A percentile compares a stretch with the other conserved stretches of the same genome.
These are phyloP conservation scores for Omphalea diandra DNA, from an alignment of 441 rosid genomes.

Conservation along the genomic window DNA sequence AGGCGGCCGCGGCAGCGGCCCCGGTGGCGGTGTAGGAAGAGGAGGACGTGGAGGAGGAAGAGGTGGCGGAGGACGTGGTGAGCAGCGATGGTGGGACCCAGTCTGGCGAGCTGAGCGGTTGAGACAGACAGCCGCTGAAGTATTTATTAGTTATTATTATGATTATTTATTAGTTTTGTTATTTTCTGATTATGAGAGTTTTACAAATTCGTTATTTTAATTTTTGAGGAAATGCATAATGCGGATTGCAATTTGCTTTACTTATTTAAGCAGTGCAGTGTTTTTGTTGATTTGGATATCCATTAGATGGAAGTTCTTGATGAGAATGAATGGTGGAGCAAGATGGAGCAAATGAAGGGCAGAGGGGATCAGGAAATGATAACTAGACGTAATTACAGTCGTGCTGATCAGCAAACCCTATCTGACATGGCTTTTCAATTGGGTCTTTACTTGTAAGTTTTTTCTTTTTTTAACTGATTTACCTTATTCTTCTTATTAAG, in stretches of 20 bases:
- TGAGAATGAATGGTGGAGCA: slow-evolving; percentile 78
- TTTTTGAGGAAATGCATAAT: background rate
- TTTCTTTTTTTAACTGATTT: slow-evolving; percentile 13
- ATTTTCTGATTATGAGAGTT: no score
- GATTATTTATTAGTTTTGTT: no score
- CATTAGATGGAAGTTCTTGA: slow-evolving; percentile 75
- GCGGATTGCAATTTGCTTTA: background rate
- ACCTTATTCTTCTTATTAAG: background rate
- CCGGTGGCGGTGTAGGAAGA: slow-evolving; percentile 43
- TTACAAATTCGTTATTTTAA: no score
- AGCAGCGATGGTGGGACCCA: slow-evolving; percentile 99
- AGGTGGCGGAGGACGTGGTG: slow-evolving; percentile 67
- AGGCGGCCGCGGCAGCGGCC: slow-evolving; percentile 55
- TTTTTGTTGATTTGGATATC: background rate
- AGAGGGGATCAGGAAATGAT: slow-evolving; percentile 72
- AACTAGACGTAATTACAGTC: slow-evolving; percentile 60
- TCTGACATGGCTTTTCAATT: slow-evolving; percentile 69
- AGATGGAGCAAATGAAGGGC: slow-evolving; percentile 64
- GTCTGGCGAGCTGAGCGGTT: slow-evolving; percentile 96
- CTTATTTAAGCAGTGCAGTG: background rate
- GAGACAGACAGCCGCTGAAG: slow-evolving; percentile 79
- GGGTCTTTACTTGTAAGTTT: slow-evolving; percentile 84
- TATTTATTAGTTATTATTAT: slow-evolving; percentile 29
- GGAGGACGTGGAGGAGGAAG: slow-evolving; percentile 41
- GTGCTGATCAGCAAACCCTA: slow-evolving; percentile 64